Evolutionary conservation across 2,329 filamentous ascomycete species (phyloP), one percentile per base, ranked within the genome.

Genomic region (Colletotrichum endophyticum): DNA sequence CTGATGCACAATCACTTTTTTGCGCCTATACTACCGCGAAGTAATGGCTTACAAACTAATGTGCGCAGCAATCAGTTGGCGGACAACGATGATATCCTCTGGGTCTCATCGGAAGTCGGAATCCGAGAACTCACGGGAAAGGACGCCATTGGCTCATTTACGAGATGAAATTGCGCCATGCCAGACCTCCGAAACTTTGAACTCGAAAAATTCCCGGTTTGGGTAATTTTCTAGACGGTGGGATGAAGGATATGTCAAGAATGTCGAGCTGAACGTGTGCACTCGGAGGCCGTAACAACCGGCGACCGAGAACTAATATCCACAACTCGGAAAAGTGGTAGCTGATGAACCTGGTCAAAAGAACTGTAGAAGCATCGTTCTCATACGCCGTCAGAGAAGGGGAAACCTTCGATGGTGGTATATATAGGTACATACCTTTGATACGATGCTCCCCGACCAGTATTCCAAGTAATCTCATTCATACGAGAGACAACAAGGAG

Each of bases 61-160:
- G n/a, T 22, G 44, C 12, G 44, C 44, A 25, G 2, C 6, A 53
- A 13, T 22, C 2, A 53, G n/a, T 53, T 53, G n/a, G 44, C 44
- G n/a, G 2, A 13, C n/a, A 2, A 53, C 3, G 12, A 22, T 8
- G n/a, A 3, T 5, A 4, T 25, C n/a, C 3, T 8, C n/a, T 53
- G n/a, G n/a, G 44, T 53, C 44, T 53, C 44, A 53, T 53, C 44
- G 44, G 44, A 22, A 53, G 44, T 53, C 44, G n/a, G n/a, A 53
- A 53, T 25, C 44, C 44, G 44, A 53, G 4, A 53, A 13, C 44
- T 1, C 44, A 53, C n/a, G n/a, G 44, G n/a, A 53, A 53, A 53
- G 44, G 11, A 53, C 44, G 44, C 44, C n/a, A 53, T 53, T 53
- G 44, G 44, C 13, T 53, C 3, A 22, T 13, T 22, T 53, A 53